These are phyloP conservation scores for Plasmodium fragile DNA, from an alignment of 169 alveolate species.

Conservation along the genomic window DNA sequence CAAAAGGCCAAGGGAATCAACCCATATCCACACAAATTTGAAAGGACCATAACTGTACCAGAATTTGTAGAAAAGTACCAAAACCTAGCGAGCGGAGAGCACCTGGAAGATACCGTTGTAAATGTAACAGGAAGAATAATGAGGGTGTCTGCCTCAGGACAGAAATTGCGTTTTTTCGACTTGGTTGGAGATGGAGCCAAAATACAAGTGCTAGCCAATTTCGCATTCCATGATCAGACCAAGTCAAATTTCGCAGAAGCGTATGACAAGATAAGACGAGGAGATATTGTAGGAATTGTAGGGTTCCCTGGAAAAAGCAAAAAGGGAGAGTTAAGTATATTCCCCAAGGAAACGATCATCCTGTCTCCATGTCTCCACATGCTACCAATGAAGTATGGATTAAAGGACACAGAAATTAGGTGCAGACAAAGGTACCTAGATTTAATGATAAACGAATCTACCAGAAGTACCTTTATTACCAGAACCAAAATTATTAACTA, in stretches of 20 bases:
- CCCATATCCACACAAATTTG: conserved; percentile 86
- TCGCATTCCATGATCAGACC: conserved; percentile 82
- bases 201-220: conserved; percentile 92
- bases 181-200: conserved; percentile 91
- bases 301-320: conserved; percentile 93
- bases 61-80: conserved; percentile 91
- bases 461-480: conserved; percentile 92
- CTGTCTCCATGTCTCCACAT: conserved; percentile 97
- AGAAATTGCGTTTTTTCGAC: conserved; percentile 93
- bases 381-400: conserved; percentile 96
- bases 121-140: conserved; percentile 94
- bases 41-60: conserved; percentile 90
- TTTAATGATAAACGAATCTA: conserved; percentile 93
- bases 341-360: conserved; percentile 90
- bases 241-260: conserved; percentile 84
- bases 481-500: conserved; percentile 88
- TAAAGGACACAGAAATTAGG: conserved; percentile 95
- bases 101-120: conserved; percentile 87
- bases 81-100: conserved; percentile 89
- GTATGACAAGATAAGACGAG: conserved; percentile 76
- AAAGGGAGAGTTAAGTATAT: conserved; percentile 97
- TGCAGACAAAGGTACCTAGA: conserved; percentile 98
- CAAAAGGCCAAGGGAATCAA: conserved; percentile 79
- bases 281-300: conserved; percentile 82
- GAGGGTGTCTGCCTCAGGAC: conserved; percentile 92